These are phyloP conservation scores for Aeschynomene evenia DNA, from an alignment of 306 rosid genomes.

Conservation along the genomic window DNA sequence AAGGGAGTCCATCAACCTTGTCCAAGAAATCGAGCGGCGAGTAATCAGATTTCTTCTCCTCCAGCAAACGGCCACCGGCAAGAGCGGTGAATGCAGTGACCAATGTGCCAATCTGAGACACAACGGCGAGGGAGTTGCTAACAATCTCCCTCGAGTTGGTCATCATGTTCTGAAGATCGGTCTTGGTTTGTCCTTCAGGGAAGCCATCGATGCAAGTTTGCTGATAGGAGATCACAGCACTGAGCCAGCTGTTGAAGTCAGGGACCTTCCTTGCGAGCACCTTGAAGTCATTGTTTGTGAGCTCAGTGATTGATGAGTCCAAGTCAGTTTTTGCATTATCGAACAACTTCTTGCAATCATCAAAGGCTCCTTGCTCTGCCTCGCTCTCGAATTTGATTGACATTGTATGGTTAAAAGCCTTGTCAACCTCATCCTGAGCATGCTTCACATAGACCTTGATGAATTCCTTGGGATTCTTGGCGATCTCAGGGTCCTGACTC, in stretches of 20 bases:
- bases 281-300: neutral
- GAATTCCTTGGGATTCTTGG: slow-evolving; percentile 53
- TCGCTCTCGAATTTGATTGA: slow-evolving; percentile 34
- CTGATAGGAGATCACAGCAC: slow-evolving; percentile 79
- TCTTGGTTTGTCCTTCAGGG: slow-evolving; percentile 55
- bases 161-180: slow-evolving; percentile 35
- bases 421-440: slow-evolving; percentile 40
- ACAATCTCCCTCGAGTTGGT: slow-evolving; percentile 46
- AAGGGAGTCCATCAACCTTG: slow-evolving; percentile 45
- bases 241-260: slow-evolving; percentile 74
- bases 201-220: slow-evolving; percentile 79
- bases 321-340: slow-evolving; percentile 57
- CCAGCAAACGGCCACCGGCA: slow-evolving; percentile 37
- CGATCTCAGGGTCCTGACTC: neutral
- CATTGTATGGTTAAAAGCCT: slow-evolving; percentile 38
- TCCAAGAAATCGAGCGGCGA: slow-evolving; percentile 20
- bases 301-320: slow-evolving; percentile 24
- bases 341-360: slow-evolving; percentile 61
- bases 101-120: slow-evolving; percentile 37
- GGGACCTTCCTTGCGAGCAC: slow-evolving; percentile 28
- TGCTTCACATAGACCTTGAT: slow-evolving; percentile 44
- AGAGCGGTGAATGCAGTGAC: slow-evolving; percentile 31
- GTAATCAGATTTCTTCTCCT: neutral
- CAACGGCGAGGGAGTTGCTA: slow-evolving; percentile 78
- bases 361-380: slow-evolving; percentile 58